Evolutionary conservation across 2,329 filamentous ascomycete species (phyloP).

Genomic region (Basipetospora sp.): DNA sequence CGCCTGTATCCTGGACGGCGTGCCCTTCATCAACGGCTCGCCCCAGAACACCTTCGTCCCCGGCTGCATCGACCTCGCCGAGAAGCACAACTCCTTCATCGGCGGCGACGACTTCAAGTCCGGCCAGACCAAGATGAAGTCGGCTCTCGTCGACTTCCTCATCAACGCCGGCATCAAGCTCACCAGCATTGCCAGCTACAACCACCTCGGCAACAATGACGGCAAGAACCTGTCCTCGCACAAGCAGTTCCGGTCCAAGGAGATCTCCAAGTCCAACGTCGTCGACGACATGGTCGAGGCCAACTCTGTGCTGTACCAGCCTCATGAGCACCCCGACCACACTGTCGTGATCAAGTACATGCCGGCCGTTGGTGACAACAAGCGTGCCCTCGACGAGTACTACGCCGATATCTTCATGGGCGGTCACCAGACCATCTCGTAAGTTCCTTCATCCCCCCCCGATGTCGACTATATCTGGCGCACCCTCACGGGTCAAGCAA

Average conservation of each 20-base stretch:
- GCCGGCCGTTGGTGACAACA: conserved; percentile 96
- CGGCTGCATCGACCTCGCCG: conserved; percentile 75
- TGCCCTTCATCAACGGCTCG: conserved; percentile 97
- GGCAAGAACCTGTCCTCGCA: conserved; percentile 97
- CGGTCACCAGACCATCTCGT: conserved; percentile 90
- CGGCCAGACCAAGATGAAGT: conserved; percentile 99
- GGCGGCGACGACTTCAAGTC: conserved; percentile 99
- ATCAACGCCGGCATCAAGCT: conserved; percentile 98
- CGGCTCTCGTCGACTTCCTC: conserved; percentile 91
- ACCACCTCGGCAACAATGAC: conserved; percentile 98
- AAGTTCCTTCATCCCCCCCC: conserved; percentile 21
- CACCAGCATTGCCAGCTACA: conserved; percentile 96
- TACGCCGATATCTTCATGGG: conserved; percentile 98
- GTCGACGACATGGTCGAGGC: conserved; percentile 99
- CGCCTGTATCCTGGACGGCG: conserved; percentile 75
- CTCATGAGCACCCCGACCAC: conserved; percentile 91
- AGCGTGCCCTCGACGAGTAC: conserved; percentile 97
- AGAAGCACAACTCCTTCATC: conserved; percentile 76
- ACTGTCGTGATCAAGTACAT: conserved; percentile 99
- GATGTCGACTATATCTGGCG: too few relatives aligned
- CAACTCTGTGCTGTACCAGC: conserved; percentile 77
- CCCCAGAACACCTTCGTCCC: conserved; percentile 98
- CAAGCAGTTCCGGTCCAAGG: conserved; percentile 97
- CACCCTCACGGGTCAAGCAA: too few relatives aligned
- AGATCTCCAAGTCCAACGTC: conserved; percentile 98